Percentiles rank a stretch among this genome's conserved stretches.
Evolutionary conservation across 2,329 filamentous ascomycete species (phyloP).

Genomic region (Orbilia blumenaviensis): DNA sequence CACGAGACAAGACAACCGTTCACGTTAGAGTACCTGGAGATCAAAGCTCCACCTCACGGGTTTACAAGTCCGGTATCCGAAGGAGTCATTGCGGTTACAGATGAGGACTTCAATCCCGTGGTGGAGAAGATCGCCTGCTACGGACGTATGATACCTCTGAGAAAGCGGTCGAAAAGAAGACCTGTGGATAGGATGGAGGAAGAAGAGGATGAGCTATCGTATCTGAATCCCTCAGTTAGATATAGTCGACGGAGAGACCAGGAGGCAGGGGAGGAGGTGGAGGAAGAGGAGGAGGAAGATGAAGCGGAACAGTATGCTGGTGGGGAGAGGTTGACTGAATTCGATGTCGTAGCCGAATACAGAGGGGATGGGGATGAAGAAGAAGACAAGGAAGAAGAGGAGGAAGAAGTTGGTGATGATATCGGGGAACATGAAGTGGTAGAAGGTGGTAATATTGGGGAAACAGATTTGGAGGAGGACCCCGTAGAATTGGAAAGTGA

Average conservation of each 20-base stretch:
- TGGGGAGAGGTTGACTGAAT: slow-evolving; percentile 47
- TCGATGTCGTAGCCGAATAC: slow-evolving; percentile 32
- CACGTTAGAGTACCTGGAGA: slow-evolving; percentile 45
- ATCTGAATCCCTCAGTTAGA: background rate
- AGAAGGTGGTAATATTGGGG: background rate
- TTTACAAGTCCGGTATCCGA: slow-evolving; percentile 46
- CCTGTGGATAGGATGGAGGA: background rate
- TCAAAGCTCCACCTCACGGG: slow-evolving; percentile 43
- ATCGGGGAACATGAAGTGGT: slow-evolving; percentile 3
- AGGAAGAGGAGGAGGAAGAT: slow-evolving; percentile 20
- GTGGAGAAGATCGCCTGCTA: slow-evolving; percentile 36
- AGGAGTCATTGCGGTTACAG: slow-evolving; percentile 43
- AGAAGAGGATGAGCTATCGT: background rate
- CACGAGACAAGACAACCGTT: slow-evolving; percentile 46
- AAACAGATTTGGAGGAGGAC: background rate
- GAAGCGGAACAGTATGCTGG: slow-evolving; percentile 18
- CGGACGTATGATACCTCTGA: slow-evolving; percentile 37
- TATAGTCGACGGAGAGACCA: background rate
- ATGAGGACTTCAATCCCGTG: slow-evolving; percentile 35
- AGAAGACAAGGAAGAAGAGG: slow-evolving; percentile 24
- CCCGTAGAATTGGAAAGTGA: slow-evolving; percentile 19
- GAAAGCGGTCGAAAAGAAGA: slow-evolving; percentile 11
- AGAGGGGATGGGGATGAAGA: slow-evolving; percentile 29
- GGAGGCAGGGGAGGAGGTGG: background rate
- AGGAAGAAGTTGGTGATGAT: background rate